phyloP scores from a whole-genome alignment of 768 basidiomycete genomes.

The Russula earlei region DNA sequence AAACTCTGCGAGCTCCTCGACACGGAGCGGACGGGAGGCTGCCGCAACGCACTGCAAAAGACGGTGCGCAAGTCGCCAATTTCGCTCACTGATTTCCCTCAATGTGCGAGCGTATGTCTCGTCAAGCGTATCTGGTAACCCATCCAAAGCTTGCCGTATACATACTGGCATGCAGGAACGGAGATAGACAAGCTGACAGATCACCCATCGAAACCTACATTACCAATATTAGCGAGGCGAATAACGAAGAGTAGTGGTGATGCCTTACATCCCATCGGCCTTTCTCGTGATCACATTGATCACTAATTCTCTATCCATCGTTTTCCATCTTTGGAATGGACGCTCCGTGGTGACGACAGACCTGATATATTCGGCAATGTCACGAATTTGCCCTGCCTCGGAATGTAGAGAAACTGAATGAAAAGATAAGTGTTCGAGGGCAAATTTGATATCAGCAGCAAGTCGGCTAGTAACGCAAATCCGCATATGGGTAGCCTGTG shows the following conservation, averaged over 20 bases:
- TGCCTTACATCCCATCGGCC: background rate
- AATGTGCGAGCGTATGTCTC: background rate
- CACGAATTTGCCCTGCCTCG: background rate
- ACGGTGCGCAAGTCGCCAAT: background rate
- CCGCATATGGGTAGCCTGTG: background rate
- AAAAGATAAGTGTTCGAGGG: background rate
- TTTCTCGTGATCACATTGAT: background rate
- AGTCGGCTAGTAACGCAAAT: background rate
- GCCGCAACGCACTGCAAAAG: background rate
- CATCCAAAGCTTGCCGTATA: background rate
- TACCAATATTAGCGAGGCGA: background rate
- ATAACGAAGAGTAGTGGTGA: too few relatives aligned
- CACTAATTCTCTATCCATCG: background rate
- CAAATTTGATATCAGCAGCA: background rate
- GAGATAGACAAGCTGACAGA: background rate
- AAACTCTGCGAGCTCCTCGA: background rate
- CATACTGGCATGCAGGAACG: background rate
- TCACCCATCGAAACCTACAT: background rate
- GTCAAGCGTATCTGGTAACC: background rate
- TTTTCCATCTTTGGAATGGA: background rate
- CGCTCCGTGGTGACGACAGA: background rate
- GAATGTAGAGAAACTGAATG: background rate
- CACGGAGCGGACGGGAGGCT: background rate
- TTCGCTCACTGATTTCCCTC: background rate
- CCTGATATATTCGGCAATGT: background rate